These are phyloP conservation scores for Phytopythium helicoides DNA, from an alignment of 352 stramenopile genomes.

Conservation along the genomic window DNA sequence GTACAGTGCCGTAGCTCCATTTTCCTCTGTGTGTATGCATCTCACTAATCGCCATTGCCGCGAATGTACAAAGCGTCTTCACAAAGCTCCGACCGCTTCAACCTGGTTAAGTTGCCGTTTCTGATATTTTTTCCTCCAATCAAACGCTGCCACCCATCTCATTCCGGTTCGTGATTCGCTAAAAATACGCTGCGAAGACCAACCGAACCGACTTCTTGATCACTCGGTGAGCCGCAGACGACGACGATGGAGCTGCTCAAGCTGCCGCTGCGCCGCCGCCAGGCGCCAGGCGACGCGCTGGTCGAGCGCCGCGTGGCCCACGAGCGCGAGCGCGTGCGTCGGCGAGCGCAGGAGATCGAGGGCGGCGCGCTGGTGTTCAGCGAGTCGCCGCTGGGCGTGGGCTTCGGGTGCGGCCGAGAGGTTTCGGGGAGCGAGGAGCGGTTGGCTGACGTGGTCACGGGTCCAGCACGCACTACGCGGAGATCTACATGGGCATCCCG, in stretches of 20 bases:
- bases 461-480: constrained; percentile 75
- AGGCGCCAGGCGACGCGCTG: constrained; percentile 4
- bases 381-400: constrained; percentile 64
- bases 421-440: background rate
- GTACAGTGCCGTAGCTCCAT: too few species aligned
- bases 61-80: too few species aligned
- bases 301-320: constrained; percentile 9
- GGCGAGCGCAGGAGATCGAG: constrained; percentile 25
- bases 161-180: background rate
- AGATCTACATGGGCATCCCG: constrained; percentile 78
- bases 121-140: constrained; percentile 9
- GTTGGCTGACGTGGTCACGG: constrained; percentile 9
- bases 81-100: too few species aligned
- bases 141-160: background rate
- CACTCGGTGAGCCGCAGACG: background rate
- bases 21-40: too few species aligned
- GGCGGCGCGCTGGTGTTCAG: constrained; percentile 40
- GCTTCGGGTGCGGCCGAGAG: constrained; percentile 41
- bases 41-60: too few species aligned
- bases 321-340: constrained; percentile 47
- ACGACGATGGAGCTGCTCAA: constrained; percentile 14
- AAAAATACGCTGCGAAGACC: background rate
- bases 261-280: constrained; percentile 24
- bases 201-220: constrained; percentile 3
- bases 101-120: too few species aligned